A percentile compares a stretch with the other conserved stretches of the same genome.
These are phyloP conservation scores for Verticillium nonalfalfae DNA, from an alignment of 2,329 filamentous ascomycete genomes.

Conservation along the genomic window DNA sequence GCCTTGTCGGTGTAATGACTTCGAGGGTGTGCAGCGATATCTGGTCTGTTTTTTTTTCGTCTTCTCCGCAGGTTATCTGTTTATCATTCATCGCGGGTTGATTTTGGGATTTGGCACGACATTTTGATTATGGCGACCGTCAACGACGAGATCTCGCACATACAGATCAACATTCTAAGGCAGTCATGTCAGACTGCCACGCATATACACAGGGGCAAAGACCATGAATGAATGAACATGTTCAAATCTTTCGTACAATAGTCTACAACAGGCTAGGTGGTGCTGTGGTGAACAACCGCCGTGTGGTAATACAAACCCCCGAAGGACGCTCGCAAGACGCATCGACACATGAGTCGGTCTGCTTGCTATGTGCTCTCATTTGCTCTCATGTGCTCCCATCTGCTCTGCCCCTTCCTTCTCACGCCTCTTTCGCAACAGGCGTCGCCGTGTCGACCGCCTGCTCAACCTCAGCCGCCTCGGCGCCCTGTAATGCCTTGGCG, in stretches of 20 bases:
- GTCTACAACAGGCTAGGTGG: constrained; percentile 5
- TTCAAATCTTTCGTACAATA: constrained; percentile 8
- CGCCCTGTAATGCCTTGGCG: background rate
- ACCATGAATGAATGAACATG: background rate
- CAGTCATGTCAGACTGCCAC: background rate
- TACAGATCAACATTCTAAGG: background rate
- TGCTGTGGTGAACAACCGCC: background rate
- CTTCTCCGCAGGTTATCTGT: constrained; percentile 17
- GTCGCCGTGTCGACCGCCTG: background rate
- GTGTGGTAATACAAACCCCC: background rate
- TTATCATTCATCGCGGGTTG: background rate
- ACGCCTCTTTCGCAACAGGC: background rate
- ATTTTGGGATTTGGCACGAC: background rate
- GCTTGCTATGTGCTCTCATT: background rate
- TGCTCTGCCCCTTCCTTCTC: background rate
- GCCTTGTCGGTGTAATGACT: constrained; percentile 49
- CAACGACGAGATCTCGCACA: background rate
- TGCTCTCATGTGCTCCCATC: background rate
- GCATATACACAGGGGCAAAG: background rate
- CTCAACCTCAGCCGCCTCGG: background rate
- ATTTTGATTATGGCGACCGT: background rate
- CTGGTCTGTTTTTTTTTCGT: constrained; percentile 10
- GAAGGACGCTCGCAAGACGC: background rate
- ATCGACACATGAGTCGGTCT: background rate
- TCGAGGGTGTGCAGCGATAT: background rate